phyloP scores from a whole-genome alignment of 345 rosid genomes.

The Triadica sebifera region DNA sequence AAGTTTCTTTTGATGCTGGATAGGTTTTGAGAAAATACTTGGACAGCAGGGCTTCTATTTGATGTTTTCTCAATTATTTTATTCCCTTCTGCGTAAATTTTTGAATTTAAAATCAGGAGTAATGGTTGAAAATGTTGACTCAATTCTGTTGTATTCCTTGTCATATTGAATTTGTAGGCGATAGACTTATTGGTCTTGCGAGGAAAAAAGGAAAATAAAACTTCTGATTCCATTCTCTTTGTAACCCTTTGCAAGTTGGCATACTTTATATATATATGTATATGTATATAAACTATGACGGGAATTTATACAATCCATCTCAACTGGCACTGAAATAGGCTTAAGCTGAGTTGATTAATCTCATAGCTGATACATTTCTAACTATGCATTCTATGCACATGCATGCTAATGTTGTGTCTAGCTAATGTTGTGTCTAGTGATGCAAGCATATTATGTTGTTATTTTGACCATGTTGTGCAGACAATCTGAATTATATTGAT shows the following conservation, averaged over 20 bases:
- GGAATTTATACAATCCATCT: neutral
- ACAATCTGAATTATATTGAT: neutral
- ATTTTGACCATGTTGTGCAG: neutral
- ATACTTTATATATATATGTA: neutral
- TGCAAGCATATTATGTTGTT: neutral
- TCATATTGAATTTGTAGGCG: no score
- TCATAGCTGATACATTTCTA: neutral
- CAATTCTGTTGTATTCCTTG: no score
- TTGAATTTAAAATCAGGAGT: neutral
- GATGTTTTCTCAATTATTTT: neutral
- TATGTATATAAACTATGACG: no score
- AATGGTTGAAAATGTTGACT: no score
- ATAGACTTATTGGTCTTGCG: neutral
- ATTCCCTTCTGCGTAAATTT: neutral
- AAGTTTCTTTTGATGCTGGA: no score
- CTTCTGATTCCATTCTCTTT: neutral
- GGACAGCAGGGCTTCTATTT: neutral
- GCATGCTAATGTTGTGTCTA: neutral
- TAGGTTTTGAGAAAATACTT: neutral
- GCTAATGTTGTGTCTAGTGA: neutral
- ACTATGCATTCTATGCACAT: no score
- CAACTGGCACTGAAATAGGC: no score
- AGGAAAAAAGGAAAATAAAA: neutral
- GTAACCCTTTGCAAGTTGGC: neutral
- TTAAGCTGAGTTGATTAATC: neutral